A percentile compares a stretch with the other conserved stretches of the same genome.
Evolutionary conservation across 306 rosid species (phyloP).

Genomic region (Pyrus betulifolia): DNA sequence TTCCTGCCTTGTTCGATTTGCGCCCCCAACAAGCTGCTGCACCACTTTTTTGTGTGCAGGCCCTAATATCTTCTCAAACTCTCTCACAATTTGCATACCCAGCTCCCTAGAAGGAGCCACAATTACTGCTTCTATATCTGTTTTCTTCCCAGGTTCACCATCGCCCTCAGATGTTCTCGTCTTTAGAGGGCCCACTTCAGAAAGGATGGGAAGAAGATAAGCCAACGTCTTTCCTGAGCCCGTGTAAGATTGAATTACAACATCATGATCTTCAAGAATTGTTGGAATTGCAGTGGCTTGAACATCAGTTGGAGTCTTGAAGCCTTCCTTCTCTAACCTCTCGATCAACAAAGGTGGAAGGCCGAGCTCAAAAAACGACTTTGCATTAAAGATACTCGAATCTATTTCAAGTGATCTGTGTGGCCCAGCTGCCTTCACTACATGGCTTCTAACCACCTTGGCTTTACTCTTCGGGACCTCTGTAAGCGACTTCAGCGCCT

Average conservation of each 20-base stretch:
- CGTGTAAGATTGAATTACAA: conserved; percentile 86
- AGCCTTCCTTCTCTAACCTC: conserved; percentile 71
- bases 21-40: conserved; percentile 98
- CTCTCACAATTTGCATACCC: conserved; percentile 97
- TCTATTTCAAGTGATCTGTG: conserved; percentile 32
- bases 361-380: conserved; percentile 81
- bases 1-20: conserved; percentile 82
- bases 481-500: conserved; percentile 26
- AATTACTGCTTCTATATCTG: conserved; percentile 73
- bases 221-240: conserved; percentile 95
- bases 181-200: conserved; percentile 61
- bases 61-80: conserved; percentile 84
- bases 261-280: conserved; percentile 61
- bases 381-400: conserved; percentile 56
- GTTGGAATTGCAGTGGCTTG: conserved; percentile 84
- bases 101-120: conserved; percentile 97
- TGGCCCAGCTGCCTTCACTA: conserved; percentile 25
- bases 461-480: conserved; percentile 37
- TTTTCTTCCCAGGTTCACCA: conserved; percentile 42
- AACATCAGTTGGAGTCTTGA: conserved; percentile 71
- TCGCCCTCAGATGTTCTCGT: conserved; percentile 13
- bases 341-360: conserved; percentile 50
- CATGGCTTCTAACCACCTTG: conserved; percentile 29
- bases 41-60: conserved; percentile 54
- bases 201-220: conserved; percentile 74